Percentiles rank a stretch among this genome's conserved stretches.
phyloP scores from a whole-genome alignment of 805 yeast genomes.

The Jamesozyma rosinii region DNA sequence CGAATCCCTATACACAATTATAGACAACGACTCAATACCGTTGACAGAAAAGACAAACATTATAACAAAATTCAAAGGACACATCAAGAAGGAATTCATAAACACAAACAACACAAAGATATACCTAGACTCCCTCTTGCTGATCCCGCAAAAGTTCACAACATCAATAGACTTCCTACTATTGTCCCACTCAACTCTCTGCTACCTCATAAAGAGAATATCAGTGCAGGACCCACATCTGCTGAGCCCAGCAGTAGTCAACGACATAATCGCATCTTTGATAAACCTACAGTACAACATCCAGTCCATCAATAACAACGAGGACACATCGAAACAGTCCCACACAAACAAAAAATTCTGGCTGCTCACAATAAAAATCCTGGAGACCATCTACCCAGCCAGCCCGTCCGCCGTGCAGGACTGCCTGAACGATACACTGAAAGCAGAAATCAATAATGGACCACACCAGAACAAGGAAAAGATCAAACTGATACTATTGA shows the following conservation, averaged over 20 bases:
- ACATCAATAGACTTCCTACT: conserved; percentile 6
- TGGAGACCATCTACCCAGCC: conserved; percentile 26
- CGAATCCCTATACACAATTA: not conserved
- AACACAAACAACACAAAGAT: conserved; percentile 14
- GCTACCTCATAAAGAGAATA: conserved; percentile 38
- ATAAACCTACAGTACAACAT: conserved; percentile 4
- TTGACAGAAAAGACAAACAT: conserved; percentile 13
- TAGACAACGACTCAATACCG: conserved; percentile 3
- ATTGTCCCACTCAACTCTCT: conserved; percentile 35
- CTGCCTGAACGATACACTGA: conserved; percentile 7
- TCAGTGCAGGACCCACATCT: conserved; percentile 31
- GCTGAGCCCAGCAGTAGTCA: conserved; percentile 8
- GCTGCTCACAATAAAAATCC: conserved; percentile 24
- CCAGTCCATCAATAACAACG: not conserved
- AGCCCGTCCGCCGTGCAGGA: conserved; percentile 13
- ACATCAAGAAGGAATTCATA: conserved; percentile 29
- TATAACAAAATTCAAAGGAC: conserved; percentile 27
- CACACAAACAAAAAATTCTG: conserved; percentile 21
- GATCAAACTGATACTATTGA: conserved; percentile 10
- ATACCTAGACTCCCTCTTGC: conserved; percentile 23
- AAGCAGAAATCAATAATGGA: not conserved
- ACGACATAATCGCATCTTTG: conserved; percentile 10
- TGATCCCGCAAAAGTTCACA: conserved; percentile 2
- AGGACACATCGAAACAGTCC: not conserved
- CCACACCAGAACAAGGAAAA: not conserved